A percentile compares a stretch with the other conserved stretches of the same genome.
These are phyloP conservation scores for Moesziomyces sp. DNA, from an alignment of 1,284 basidiomycete genomes.

Conservation along the genomic window DNA sequence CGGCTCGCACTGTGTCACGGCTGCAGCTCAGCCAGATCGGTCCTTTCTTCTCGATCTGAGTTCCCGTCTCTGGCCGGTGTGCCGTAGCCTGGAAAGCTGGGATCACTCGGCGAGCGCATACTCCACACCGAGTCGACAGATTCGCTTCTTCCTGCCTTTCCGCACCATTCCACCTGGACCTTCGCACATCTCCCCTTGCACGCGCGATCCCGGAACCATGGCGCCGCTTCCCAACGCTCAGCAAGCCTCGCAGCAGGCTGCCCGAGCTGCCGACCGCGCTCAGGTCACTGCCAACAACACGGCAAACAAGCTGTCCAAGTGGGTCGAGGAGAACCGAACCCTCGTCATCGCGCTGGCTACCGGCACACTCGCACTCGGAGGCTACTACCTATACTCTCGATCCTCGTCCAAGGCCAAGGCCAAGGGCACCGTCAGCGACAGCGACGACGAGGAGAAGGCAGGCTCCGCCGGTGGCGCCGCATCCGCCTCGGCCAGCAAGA, in stretches of 20 bases:
- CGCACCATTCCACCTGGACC: background rate
- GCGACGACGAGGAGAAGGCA: constrained; percentile 47
- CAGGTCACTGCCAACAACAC: constrained; percentile 51
- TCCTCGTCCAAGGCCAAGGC: constrained; percentile 38
- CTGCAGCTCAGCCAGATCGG: background rate
- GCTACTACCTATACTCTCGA: constrained; percentile 57
- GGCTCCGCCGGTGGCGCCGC: constrained; percentile 30
- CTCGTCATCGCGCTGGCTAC: constrained; percentile 60
- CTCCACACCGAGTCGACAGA: constrained; percentile 5
- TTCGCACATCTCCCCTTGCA: background rate
- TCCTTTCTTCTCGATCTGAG: background rate
- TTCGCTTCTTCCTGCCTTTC: constrained; percentile 5
- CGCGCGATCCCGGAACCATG: constrained; percentile 16
- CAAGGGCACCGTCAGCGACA: constrained; percentile 29
- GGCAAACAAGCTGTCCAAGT: constrained; percentile 56
- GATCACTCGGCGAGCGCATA: background rate
- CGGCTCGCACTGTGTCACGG: background rate
- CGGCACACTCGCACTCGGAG: constrained; percentile 57
- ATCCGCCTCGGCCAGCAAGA: constrained; percentile 28
- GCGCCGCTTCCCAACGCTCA: constrained; percentile 48
- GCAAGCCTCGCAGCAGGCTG: constrained; percentile 50
- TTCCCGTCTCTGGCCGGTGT: constrained; percentile 14
- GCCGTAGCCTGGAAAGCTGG: background rate
- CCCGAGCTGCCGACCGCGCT: constrained; percentile 43
- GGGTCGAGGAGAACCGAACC: constrained; percentile 63